phyloP scores from a whole-genome alignment of 75 land plant species.

The Ceratopteris richardii region DNA sequence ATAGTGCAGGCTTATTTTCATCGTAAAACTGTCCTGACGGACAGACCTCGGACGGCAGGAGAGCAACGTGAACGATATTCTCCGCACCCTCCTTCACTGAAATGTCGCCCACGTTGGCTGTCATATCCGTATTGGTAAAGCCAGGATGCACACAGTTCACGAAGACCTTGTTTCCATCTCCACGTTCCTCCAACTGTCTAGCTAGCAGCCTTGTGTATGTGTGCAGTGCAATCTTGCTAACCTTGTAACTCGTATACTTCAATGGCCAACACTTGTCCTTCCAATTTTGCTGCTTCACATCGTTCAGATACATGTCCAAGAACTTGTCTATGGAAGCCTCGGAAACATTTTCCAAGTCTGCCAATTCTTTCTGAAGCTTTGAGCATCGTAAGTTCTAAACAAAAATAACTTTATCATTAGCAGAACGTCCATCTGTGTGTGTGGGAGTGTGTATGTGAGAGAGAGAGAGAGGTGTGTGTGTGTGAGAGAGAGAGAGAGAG shows the following conservation, averaged over 20 bases:
- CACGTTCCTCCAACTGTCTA: neutral
- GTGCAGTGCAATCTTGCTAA: constrained; percentile 26
- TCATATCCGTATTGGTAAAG: constrained; percentile 5
- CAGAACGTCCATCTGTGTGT: too few relatives aligned
- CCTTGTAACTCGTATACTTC: constrained; percentile 3
- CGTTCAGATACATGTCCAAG: constrained; percentile 10
- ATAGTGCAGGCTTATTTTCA: too few relatives aligned
- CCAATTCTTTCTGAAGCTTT: neutral
- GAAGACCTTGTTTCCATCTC: too few relatives aligned
- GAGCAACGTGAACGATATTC: too few relatives aligned
- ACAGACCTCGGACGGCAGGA: constrained; percentile 10
- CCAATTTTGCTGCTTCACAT: constrained; percentile 8
- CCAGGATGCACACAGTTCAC: too few relatives aligned
- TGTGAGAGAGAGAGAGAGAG: too few relatives aligned
- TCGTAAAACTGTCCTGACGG: constrained; percentile 20
- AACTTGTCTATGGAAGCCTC: constrained; percentile 15
- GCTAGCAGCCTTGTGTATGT: too few relatives aligned
- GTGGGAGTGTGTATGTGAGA: too few relatives aligned
- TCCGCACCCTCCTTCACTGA: constrained; percentile 19
- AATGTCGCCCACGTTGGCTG: neutral
- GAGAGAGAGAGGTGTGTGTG: too few relatives aligned
- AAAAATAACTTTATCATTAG: too few relatives aligned
- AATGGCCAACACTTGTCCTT: constrained; percentile 15
- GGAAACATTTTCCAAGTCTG: constrained; percentile 9
- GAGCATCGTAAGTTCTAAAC: constrained; percentile 7